Conservation (phyloP, 306 rosid species). For the Psophocarpus tetragonolobus region DNA sequence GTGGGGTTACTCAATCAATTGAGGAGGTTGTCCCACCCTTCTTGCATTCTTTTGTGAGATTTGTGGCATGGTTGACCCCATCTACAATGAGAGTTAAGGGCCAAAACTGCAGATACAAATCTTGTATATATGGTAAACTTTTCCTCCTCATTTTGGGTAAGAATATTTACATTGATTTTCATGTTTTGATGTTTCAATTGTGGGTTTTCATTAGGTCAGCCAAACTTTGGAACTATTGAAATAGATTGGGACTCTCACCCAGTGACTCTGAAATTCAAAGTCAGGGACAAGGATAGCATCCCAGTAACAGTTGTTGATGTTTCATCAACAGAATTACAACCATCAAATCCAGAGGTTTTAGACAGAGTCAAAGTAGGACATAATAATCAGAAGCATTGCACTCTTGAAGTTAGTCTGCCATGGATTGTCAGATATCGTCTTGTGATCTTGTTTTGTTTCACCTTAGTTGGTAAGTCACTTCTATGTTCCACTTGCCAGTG, state of each 20-base stretch:
- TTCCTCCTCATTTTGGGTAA: constrained; percentile 1
- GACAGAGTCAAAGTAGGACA: constrained; percentile 34
- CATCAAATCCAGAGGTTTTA: constrained; percentile 34
- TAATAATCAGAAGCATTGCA: constrained; percentile 49
- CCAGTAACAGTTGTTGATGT: constrained; percentile 45
- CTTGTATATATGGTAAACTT: constrained; percentile 70
- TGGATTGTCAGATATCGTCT: constrained; percentile 71
- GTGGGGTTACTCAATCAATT: constrained; percentile 79
- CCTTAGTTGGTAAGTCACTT: constrained; percentile 48
- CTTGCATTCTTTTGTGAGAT: constrained; percentile 55
- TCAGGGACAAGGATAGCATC: constrained; percentile 60
- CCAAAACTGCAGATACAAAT: constrained; percentile 61
- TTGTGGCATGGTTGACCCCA: constrained; percentile 65
- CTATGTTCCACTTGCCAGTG: constrained; percentile 23
- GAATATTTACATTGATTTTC: background rate
- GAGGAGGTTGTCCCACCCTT: constrained; percentile 59
- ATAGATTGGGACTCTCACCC: constrained; percentile 72
- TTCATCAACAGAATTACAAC: constrained; percentile 47
- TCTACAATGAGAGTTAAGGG: constrained; percentile 72
- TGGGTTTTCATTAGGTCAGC: constrained; percentile 56
- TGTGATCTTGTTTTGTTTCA: constrained; percentile 45
- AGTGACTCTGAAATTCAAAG: constrained; percentile 50
- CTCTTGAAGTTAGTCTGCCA: constrained; percentile 65
- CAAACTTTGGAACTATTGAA: constrained; percentile 77
- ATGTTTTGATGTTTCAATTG: constrained; percentile 32